Conservation (phyloP, 192 early-diverging fungal species). For the Jimgerdemannia flammicorona region DNA sequence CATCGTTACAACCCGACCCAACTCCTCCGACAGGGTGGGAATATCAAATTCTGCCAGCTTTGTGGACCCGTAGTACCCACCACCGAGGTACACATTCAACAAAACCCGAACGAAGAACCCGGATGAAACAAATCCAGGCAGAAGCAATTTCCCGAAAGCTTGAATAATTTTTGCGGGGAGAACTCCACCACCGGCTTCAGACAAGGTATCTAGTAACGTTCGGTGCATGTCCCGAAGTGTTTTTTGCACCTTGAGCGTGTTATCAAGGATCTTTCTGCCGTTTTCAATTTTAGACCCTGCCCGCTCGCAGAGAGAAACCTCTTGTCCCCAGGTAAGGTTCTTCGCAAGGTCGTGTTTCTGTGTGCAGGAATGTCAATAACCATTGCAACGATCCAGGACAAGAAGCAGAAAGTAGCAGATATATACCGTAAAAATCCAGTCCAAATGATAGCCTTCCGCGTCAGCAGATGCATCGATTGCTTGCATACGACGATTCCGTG, state of each 20-base stretch:
- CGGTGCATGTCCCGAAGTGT: constrained; percentile 15
- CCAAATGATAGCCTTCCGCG: constrained; percentile 18
- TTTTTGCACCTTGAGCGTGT: constrained; percentile 14
- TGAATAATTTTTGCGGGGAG: constrained; percentile 5
- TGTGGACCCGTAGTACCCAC: constrained; percentile 8
- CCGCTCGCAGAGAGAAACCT: constrained; percentile 19
- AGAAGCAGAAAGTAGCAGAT: not conserved
- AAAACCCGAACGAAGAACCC: constrained; percentile 15
- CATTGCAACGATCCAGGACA: not conserved
- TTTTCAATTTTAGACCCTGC: constrained; percentile 12
- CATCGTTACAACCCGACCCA: constrained; percentile 10
- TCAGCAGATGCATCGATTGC: constrained; percentile 18
- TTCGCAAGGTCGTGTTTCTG: constrained; percentile 15
- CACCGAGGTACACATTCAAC: constrained; percentile 11
- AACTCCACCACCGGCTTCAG: not conserved
- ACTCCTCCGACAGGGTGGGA: constrained; percentile 7
- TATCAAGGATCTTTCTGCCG: constrained; percentile 8
- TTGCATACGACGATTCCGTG: constrained; percentile 11
- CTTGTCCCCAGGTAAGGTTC: constrained; percentile 10
- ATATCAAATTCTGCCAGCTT: constrained; percentile 15
- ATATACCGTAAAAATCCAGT: constrained; percentile 25
- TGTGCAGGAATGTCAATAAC: not conserved
- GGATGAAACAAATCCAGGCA: constrained; percentile 13
- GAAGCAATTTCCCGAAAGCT: not conserved
- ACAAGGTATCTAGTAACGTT: constrained; percentile 14